Evolutionary conservation across 352 stramenopile species (phyloP), one percentile per base, ranked within the genome.

Genomic region (Globisporangium ultimum): DNA sequence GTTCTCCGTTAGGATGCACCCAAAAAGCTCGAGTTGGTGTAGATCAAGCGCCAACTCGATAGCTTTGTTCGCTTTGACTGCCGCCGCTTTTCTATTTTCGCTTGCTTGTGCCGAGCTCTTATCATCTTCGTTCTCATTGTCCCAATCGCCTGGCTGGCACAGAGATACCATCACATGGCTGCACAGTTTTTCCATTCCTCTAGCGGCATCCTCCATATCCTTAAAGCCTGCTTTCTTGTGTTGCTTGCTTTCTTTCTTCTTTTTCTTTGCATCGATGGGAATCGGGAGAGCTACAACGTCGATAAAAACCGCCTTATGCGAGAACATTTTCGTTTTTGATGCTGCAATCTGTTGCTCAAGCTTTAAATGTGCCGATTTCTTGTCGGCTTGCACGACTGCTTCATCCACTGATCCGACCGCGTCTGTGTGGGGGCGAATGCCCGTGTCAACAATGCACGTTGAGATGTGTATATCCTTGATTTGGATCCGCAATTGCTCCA

Each of bases 1-100:
- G 53, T 91, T 89, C 46, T 89, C 81, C 28, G 85, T 68, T 2
- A 80, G 41, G 41, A 91, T 67, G 21, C 82, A 84, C n/a, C 66
- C 65, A 10, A 89, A 50, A 14, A 91, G 64, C 54, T 89, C 76
- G 3, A 91, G 54, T 38, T 91, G 81, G 28, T 84, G 76, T 9
- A 77, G 71, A 59, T 91, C 83, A 1, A 88, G 49, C 1, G 70
- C 58, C 15, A 89, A 17, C n/a, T 55, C 52, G 3, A 77, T 66
- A n/a, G 46, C 64, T n/a, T 67, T 61, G 9, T 40, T 47, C 11
- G 36, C 64, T 60, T 51, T n/a, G 20, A 70, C 48, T n/a, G 6
- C 7, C 32, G 47, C 36, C 2, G 6, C 3, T 18, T 57, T 45
- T 14, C 34, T 48, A 21, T 58, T 56, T 13, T 34, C 58, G 21